A percentile compares a stretch with the other conserved stretches of the same genome.
Conservation (phyloP, 164 flowering plant genomes). For the Cinnamomum micranthum region DNA sequence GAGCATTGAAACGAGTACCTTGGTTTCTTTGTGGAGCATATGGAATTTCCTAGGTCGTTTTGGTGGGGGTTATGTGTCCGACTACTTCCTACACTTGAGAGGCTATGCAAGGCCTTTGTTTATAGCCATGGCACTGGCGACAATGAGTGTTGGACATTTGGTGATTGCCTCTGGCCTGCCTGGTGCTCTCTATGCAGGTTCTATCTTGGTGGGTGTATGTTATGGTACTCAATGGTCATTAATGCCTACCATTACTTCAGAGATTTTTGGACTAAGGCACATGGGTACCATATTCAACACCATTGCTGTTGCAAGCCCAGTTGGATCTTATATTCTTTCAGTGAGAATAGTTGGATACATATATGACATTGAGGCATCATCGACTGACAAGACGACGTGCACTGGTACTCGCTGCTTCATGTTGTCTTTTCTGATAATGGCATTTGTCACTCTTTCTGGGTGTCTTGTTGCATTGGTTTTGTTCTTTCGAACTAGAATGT, state of each 20-base stretch:
- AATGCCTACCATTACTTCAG: constrained; percentile 89
- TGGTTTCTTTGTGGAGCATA: constrained; percentile 89
- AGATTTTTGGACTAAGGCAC: constrained; percentile 66
- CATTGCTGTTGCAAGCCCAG: constrained; percentile 76
- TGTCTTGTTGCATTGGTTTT: constrained; percentile 48
- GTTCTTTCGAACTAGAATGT: constrained; percentile 60
- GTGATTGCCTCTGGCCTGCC: constrained; percentile 73
- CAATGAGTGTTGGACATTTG: constrained; percentile 63
- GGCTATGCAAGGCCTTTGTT: constrained; percentile 78
- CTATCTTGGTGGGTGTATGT: constrained; percentile 74
- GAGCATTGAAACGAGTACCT: constrained; percentile 41
- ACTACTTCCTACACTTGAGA: constrained; percentile 49
- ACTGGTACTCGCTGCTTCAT: constrained; percentile 72
- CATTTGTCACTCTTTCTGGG: constrained; percentile 54
- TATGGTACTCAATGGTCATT: constrained; percentile 94
- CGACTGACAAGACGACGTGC: constrained; percentile 41
- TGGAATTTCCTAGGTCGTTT: constrained; percentile 97
- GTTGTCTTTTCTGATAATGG: constrained; percentile 77
- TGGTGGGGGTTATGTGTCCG: constrained; percentile 86
- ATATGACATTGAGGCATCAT: constrained; percentile 59
- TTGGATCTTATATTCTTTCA: constrained; percentile 80
- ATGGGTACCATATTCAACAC: constrained; percentile 90
- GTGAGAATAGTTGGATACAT: constrained; percentile 74
- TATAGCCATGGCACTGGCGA: constrained; percentile 60
- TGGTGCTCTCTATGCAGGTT: constrained; percentile 65